These are phyloP conservation scores for Phialophora macrospora DNA, from an alignment of 2,329 filamentous ascomycete species.

Conservation along the genomic window DNA sequence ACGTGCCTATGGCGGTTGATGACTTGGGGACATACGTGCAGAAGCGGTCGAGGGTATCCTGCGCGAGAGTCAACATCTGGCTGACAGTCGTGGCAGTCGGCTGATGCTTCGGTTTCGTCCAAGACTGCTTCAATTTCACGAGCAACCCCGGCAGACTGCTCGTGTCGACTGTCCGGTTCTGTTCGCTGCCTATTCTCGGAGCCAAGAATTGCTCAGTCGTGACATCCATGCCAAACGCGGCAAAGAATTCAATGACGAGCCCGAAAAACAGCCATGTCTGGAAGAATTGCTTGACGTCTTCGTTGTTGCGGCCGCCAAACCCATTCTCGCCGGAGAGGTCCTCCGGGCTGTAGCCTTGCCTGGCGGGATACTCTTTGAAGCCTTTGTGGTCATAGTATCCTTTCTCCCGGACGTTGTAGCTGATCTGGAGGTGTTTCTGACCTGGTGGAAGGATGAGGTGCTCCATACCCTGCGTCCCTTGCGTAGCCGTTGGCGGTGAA, in stretches of 20 bases:
- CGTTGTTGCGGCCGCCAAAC: not conserved
- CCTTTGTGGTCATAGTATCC: slow-evolving; percentile 8
- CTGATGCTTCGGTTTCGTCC: not conserved
- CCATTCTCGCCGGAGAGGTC: not conserved
- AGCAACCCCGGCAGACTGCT: not conserved
- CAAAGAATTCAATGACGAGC: slow-evolving; percentile 9
- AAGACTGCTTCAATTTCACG: slow-evolving; percentile 1
- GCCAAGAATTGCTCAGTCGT: slow-evolving; percentile 2
- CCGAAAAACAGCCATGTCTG: slow-evolving; percentile 15
- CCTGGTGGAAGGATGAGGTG: not conserved
- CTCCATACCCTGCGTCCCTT: not conserved
- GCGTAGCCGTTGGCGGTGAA: not conserved
- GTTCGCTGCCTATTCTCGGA: not conserved
- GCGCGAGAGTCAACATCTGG: not conserved
- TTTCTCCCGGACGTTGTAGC: not conserved
- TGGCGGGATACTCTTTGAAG: not conserved
- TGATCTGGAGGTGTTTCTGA: not conserved
- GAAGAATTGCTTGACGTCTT: slow-evolving; percentile 11
- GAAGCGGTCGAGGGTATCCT: slow-evolving; percentile 5
- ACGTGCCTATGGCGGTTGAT: not conserved
- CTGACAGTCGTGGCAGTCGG: not conserved
- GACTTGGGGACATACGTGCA: slow-evolving; percentile 3
- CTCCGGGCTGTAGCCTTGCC: not conserved
- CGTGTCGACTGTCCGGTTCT: not conserved
- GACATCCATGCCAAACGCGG: not conserved